Base-by-base conservation (phyloP, 768 basidiomycete genomes). In the Rubroboletus satanas region DNA sequence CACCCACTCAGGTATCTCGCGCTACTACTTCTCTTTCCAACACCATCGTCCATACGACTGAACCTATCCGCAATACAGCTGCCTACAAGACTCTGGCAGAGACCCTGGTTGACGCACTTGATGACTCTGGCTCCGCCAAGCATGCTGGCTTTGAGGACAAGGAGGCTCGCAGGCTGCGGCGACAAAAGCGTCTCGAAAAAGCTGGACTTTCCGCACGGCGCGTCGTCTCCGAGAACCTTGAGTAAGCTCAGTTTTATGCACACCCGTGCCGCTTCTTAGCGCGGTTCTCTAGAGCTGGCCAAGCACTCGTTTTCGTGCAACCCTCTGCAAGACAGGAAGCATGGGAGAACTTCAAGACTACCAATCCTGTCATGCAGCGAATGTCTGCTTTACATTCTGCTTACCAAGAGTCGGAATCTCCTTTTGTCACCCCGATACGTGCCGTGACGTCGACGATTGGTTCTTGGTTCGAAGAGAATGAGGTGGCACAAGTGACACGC, bases 61-160 rank as follows among this genome's bases (percentile, higher is more conserved):
- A 96, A 58, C 96, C 96, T n/a, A 89, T 99, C 56, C 88, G 97
- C 41, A 93, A 97, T 59, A 99, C 96, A 2, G 87, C 83, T 14
- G 92, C 96, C 0, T 99, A 99, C 76, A 97, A 97, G 75, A 78
- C 87, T 1, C 75, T 98, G 7, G 83, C 93, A 0, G 93, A 96
- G 43, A 91, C 91, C 2, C 75, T 99, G 14, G 75, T 93, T 5
- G 97, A 99, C 59, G 92, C 94, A 3, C 78, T 99, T 38, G 94
- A 98, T 58, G 95, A 98, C 71, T 91, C 89, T 53, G 90, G 90
- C 5, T 92, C 87, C 59, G 89, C 93, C 4, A 93, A 93, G 62
- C 92, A 96, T 71, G 95, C 92, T 46, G 97, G 97, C 0, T 98
- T 94, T 59, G 93, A 96, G 70, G 95, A 97, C 69, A 93, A 89